A percentile compares a stretch with the other conserved stretches of the same genome.
Evolutionary conservation across 2,329 filamentous ascomycete genomes (phyloP).

Genomic region (Monilinia fructigena): DNA sequence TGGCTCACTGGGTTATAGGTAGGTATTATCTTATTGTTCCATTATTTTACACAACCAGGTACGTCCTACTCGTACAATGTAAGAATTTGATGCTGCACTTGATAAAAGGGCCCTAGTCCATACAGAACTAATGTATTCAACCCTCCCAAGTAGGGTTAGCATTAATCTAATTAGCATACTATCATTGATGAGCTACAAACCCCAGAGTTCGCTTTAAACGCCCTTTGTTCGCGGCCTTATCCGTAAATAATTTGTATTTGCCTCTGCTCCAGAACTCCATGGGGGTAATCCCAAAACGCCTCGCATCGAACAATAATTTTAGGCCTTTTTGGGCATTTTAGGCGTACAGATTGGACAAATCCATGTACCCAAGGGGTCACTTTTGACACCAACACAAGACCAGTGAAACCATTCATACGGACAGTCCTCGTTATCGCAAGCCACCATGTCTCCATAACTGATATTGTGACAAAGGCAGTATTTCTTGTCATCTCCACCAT

Average conservation of each 20-base stretch:
- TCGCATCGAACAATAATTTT: not conserved
- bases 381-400: constrained; percentile 68
- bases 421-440: constrained; percentile 80
- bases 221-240: not conserved
- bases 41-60: not conserved
- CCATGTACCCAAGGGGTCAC: constrained; percentile 66
- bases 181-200: not conserved
- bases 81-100: not conserved
- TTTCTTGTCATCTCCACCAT: constrained; percentile 70
- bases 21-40: not conserved
- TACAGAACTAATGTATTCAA: not conserved
- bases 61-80: too few species aligned
- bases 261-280: not conserved
- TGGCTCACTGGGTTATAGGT: too few species aligned
- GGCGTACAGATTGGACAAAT: constrained; percentile 63
- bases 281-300: constrained; percentile 1
- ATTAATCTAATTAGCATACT: not conserved
- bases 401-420: constrained; percentile 88
- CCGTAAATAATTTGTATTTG: constrained; percentile 8
- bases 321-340: constrained; percentile 32
- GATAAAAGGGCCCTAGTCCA: not conserved
- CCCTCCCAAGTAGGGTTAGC: not conserved
- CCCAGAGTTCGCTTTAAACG: not conserved
- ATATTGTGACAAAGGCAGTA: constrained; percentile 83
- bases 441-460: constrained; percentile 85